Conservation (phyloP, 768 basidiomycete species). For the Collybia sp. region DNA sequence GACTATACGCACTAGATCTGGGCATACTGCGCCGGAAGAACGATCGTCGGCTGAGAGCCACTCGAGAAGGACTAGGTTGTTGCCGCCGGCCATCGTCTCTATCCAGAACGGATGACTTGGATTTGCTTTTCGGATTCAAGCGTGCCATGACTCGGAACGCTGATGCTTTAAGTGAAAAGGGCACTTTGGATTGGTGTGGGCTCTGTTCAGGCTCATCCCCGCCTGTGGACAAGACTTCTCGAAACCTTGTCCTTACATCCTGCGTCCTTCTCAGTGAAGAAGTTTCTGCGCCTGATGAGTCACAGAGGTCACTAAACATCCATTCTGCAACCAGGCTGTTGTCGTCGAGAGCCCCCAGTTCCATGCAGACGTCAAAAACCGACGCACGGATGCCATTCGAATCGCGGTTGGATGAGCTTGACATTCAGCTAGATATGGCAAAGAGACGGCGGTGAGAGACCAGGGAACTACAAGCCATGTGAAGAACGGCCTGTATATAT, state of each 20-base stretch:
- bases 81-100: neutral
- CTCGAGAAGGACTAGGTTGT: neutral
- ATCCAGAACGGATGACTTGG: neutral
- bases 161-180: conserved; percentile 6
- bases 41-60: conserved; percentile 7
- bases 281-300: conserved; percentile 2
- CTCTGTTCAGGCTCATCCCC: conserved; percentile 2
- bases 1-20: too few species aligned
- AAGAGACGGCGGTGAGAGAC: too few species aligned
- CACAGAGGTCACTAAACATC: conserved; percentile 26
- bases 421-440: too few species aligned
- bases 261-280: neutral
- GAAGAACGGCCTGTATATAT: too few species aligned
- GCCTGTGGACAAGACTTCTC: conserved; percentile 10
- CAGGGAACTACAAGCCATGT: too few species aligned
- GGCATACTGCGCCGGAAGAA: conserved; percentile 9
- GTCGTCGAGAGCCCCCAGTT: conserved; percentile 25
- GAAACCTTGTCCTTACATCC: conserved; percentile 9
- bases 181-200: conserved; percentile 1
- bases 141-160: conserved; percentile 4
- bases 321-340: conserved; percentile 25
- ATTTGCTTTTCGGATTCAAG: neutral
- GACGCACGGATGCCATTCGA: conserved; percentile 23
- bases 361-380: conserved; percentile 25
- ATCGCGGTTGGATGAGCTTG: conserved; percentile 7